These are phyloP conservation scores for Heterobasidion annosum DNA, from an alignment of 1,284 basidiomycete genomes.

Conservation along the genomic window DNA sequence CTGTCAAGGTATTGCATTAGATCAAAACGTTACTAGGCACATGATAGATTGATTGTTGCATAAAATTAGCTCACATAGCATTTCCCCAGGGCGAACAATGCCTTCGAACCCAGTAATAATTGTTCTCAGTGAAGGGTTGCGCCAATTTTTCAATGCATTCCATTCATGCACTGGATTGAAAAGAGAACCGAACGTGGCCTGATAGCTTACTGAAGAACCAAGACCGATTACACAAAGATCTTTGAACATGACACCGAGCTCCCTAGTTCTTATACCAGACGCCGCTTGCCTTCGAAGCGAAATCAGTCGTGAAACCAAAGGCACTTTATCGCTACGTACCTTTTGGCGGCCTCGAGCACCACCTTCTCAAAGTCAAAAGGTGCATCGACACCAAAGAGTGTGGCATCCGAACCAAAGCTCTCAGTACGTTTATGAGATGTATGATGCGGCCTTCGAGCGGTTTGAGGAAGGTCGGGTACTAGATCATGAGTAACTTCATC, in stretches of 20 bases:
- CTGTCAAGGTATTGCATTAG: conserved; percentile 14
- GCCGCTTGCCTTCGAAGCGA: conserved; percentile 6
- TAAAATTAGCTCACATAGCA: conserved; percentile 33
- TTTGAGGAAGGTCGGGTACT: no score
- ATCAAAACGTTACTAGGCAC: neutral
- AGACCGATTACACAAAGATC: conserved; percentile 26
- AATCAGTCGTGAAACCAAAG: neutral
- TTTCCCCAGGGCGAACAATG: conserved; percentile 47
- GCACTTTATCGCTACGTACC: conserved; percentile 5
- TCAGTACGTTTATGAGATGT: no score
- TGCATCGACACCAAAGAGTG: conserved; percentile 2
- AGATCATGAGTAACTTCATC: no score
- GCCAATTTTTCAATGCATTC: conserved; percentile 16
- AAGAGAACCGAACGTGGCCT: conserved; percentile 20
- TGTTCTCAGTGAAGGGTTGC: conserved; percentile 32
- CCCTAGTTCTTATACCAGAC: conserved; percentile 19
- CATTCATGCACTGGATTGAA: conserved; percentile 26
- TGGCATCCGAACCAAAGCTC: neutral
- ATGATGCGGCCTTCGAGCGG: no score
- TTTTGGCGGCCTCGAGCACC: conserved; percentile 20
- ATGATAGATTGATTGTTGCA: neutral
- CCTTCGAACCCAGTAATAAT: conserved; percentile 42
- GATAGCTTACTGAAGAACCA: conserved; percentile 14
- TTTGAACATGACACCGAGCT: conserved; percentile 27
- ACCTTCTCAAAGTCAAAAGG: conserved; percentile 22